phyloP scores from a whole-genome alignment of 2,329 filamentous ascomycete genomes.

The Fusarium sp. region DNA sequence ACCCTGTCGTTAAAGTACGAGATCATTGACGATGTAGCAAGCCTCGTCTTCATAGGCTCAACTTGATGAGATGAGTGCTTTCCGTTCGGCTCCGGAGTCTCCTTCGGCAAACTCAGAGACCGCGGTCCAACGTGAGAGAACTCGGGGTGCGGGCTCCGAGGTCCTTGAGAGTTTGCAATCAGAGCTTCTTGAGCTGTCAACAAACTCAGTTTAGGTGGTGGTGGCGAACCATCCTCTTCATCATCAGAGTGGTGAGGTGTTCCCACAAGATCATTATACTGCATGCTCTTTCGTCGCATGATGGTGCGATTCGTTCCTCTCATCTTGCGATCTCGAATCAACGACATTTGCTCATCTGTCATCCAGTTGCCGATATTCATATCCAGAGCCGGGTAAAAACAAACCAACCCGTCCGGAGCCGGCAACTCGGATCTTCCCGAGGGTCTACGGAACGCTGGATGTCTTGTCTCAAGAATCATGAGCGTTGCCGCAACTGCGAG shows the following conservation, averaged over 20 bases:
- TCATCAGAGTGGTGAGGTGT: constrained; percentile 87
- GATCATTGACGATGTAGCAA: constrained; percentile 96
- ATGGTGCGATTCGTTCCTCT: constrained; percentile 83
- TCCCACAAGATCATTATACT: constrained; percentile 86
- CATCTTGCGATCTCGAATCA: constrained; percentile 86
- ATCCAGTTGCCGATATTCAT: constrained; percentile 99
- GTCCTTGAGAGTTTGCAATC: constrained; percentile 24
- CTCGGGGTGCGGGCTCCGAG: constrained; percentile 58
- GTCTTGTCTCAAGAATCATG: constrained; percentile 86
- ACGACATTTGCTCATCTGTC: constrained; percentile 96
- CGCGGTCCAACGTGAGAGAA: constrained; percentile 62
- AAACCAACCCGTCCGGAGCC: constrained; percentile 81
- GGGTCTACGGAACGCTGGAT: constrained; percentile 52
- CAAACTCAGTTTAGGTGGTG: constrained; percentile 15
- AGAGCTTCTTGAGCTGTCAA: constrained; percentile 20
- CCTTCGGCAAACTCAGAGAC: constrained; percentile 40
- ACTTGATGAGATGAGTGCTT: constrained; percentile 63
- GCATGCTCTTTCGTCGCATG: constrained; percentile 85
- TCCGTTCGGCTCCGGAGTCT: constrained; percentile 24
- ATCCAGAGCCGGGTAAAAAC: constrained; percentile 91
- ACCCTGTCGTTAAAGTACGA: constrained; percentile 98
- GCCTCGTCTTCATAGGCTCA: constrained; percentile 79
- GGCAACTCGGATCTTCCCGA: constrained; percentile 69
- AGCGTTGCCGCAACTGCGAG: constrained; percentile 77
- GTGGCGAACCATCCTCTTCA: constrained; percentile 63